Conservation (phyloP, 345 rosid species). For the Mercurialis annua region DNA sequence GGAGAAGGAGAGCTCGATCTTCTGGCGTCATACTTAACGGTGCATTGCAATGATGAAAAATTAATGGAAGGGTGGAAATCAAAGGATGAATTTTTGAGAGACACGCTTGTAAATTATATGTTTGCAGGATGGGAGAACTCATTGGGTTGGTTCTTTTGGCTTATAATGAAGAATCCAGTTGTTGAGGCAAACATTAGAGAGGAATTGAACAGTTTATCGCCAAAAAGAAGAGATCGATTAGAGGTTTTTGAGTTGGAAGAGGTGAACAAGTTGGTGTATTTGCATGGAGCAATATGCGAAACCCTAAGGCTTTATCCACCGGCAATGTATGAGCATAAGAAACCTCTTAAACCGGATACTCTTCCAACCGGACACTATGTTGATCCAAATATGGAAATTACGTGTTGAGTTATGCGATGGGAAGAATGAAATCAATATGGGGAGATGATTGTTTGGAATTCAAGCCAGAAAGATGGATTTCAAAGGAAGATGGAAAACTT, state of each 20-base stretch:
- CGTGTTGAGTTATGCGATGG: constrained; percentile 13
- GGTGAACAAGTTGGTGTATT: constrained; percentile 31
- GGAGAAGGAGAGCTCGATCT: constrained; percentile 33
- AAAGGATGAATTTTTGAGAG: constrained; percentile 51
- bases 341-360: background rate
- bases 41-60: constrained; percentile 32
- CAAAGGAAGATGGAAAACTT: background rate
- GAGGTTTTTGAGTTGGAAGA: background rate
- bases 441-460: constrained; percentile 27
- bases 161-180: constrained; percentile 35
- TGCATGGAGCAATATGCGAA: constrained; percentile 37
- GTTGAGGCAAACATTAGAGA: constrained; percentile 39
- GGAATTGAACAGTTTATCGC: constrained; percentile 22
- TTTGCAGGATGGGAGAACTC: constrained; percentile 73
- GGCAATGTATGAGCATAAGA: constrained; percentile 7
- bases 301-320: constrained; percentile 31
- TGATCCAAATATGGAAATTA: background rate
- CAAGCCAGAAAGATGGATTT: constrained; percentile 14
- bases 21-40: constrained; percentile 41
- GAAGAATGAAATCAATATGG: constrained; percentile 22
- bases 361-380: constrained; percentile 28
- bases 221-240: constrained; percentile 14
- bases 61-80: constrained; percentile 13
- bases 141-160: constrained; percentile 74
- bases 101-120: constrained; percentile 55